A percentile compares a stretch with the other conserved stretches of the same genome.
Conservation (phyloP, 768 basidiomycete genomes). For the Hypsizygus marmoreus region DNA sequence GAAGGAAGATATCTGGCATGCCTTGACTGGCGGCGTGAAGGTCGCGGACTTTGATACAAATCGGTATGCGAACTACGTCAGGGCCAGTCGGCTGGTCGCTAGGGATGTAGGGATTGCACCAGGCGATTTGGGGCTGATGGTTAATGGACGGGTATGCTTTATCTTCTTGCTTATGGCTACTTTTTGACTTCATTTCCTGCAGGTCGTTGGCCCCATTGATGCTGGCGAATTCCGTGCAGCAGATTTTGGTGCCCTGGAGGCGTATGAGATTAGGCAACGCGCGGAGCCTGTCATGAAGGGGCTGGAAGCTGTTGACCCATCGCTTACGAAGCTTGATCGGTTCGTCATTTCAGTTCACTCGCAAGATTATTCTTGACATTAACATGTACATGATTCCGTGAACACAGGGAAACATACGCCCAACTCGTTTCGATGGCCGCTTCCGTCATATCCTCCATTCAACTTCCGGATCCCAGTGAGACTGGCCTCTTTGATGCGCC, state of each 20-base stretch:
- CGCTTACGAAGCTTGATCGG: conserved; percentile 40
- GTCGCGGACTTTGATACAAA: conserved; percentile 32
- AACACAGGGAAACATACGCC: conserved; percentile 56
- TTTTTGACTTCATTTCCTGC: background rate
- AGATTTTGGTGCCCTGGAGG: conserved; percentile 74
- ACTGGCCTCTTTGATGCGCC: conserved; percentile 71
- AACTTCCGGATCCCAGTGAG: conserved; percentile 73
- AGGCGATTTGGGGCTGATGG: conserved; percentile 63
- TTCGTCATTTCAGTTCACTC: conserved; percentile 38
- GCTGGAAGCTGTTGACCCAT: conserved; percentile 53
- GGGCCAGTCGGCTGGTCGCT: conserved; percentile 47
- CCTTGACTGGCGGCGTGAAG: conserved; percentile 35
- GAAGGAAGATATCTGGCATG: conserved; percentile 29
- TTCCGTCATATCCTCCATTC: conserved; percentile 72
- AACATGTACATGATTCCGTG: too few species aligned
- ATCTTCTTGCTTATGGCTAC: conserved; percentile 8
- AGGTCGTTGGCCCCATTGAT: conserved; percentile 80
- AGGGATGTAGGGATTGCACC: conserved; percentile 59
- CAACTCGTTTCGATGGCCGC: conserved; percentile 65
- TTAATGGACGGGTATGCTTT: conserved; percentile 81
- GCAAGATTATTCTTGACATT: too few species aligned
- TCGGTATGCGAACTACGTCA: conserved; percentile 45
- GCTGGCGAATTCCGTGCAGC: conserved; percentile 57
- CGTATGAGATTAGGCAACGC: conserved; percentile 75
- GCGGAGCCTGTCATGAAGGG: conserved; percentile 69